These are phyloP conservation scores for Fusarium compactum DNA, from an alignment of 2,329 filamentous ascomycete genomes.

Conservation along the genomic window DNA sequence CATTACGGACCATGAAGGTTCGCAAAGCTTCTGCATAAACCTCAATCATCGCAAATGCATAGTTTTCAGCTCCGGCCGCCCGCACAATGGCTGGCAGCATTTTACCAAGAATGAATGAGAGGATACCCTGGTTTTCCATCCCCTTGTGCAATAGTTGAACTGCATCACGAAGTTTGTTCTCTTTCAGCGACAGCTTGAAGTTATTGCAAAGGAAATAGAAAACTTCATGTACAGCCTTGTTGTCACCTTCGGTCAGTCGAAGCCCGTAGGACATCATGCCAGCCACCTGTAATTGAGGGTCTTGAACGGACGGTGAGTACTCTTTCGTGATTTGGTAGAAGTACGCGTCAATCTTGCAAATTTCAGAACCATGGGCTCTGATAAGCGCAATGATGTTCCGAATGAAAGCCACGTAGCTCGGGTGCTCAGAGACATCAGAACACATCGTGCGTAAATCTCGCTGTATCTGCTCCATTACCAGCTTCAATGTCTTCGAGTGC, in stretches of 20 bases:
- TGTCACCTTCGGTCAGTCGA: slow-evolving; percentile 65
- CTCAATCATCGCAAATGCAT: slow-evolving; percentile 63
- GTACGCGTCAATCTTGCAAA: slow-evolving; percentile 66
- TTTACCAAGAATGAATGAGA: slow-evolving; percentile 61
- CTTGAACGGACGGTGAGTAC: slow-evolving; percentile 67
- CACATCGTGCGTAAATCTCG: slow-evolving; percentile 59
- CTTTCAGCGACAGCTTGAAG: slow-evolving; percentile 66
- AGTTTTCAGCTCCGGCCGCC: slow-evolving; percentile 51
- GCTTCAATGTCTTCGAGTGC: slow-evolving; percentile 58
- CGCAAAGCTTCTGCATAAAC: slow-evolving; percentile 62
- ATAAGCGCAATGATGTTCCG: slow-evolving; percentile 66
- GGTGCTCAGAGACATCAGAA: slow-evolving; percentile 57
- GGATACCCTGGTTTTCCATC: slow-evolving; percentile 60
- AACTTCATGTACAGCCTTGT: slow-evolving; percentile 60
- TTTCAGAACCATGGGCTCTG: slow-evolving; percentile 64
- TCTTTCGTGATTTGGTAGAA: slow-evolving; percentile 68
- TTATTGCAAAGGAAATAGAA: slow-evolving; percentile 70
- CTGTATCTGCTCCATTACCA: slow-evolving; percentile 67
- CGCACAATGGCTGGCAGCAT: slow-evolving; percentile 68
- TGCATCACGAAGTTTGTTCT: slow-evolving; percentile 62
- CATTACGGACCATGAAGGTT: slow-evolving; percentile 51
- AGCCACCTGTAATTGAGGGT: slow-evolving; percentile 68
- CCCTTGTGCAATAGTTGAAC: slow-evolving; percentile 59
- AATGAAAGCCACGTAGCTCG: slow-evolving; percentile 63
- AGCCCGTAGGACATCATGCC: slow-evolving; percentile 68